Evolutionary conservation across 352 stramenopile genomes (phyloP), one percentile per base, ranked within the genome.

Genomic region (Globisporangium emineosum): DNA sequence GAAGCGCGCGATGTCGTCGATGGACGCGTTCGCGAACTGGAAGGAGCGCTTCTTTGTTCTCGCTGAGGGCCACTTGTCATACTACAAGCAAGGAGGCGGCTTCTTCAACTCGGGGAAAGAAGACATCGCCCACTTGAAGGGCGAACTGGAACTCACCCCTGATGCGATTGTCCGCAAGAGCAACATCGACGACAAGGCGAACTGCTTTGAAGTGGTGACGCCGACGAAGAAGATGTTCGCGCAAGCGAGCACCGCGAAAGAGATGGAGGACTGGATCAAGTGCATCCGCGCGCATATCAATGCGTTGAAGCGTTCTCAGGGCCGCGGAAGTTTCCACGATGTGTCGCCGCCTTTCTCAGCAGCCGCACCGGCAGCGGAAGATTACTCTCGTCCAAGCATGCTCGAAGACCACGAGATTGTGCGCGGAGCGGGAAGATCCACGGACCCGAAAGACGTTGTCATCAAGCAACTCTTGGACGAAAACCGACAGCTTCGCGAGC

Each of bases 221-320:
- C 78, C 83, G 5, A 75, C 69, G 35, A 95, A 95, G 74, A 89
- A 89, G 62, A 93, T 95, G 85, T 95, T 93, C 68, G 88, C 83
- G 53, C 86, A 95, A 60, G 86, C 86, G 42, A 83, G 72, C 51
- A 93, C 86, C 17, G 85, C 85, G 9, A 76, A 85, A 27, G 86
- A 95, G 60, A 90, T 89, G 78, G 86, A 95, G 63, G 86, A 95
- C 62, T 95, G 86, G 86, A 83, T 95, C 72, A 92, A 93, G 73
- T 88, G 81, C 13, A 89, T 95, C 29, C 73, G 83, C 19, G 75
- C 83, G 15, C 86, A 95, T 49, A 84, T 95, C n/a, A 82, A 79
- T 50, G 81, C 81, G 23, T 65, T 95, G 40, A 89, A 91, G 69
- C 79, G 83, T 29, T 43, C 60, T 29, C 66, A 68, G 8, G 27